Evolutionary conservation across 495 filamentous ascomycete genomes (phyloP), one percentile per base, ranked within the genome.

Genomic region (Ramalina peruviana): DNA sequence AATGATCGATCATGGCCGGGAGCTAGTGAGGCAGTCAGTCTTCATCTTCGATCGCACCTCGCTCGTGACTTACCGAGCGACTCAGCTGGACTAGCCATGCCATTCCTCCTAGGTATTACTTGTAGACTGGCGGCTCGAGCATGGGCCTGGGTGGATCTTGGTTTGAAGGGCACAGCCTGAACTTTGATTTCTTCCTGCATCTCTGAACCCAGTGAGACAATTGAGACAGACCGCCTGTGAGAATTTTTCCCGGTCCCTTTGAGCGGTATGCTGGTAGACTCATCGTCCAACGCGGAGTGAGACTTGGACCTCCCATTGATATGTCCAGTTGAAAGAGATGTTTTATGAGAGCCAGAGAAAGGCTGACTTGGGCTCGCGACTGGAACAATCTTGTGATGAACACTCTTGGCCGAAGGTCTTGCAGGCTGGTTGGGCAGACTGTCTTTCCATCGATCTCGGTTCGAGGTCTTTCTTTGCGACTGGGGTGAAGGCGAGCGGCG

Each of bases 141-240:
- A 74, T 95, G 88, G 3, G 79, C 74, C 58, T 76, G 76, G 23
- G 50, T 49, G 20, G 79, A 72, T 43, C 75, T 69, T 48, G 70
- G 70, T n/a, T 74, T 60, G 6, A 49, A 39, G 4, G 54, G 41
- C 13, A 46, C 40, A 5, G 40, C 44, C 21, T 56, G 51, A 46
- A 37, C 39, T 60, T 70, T 64, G 58, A 68, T 63, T 63, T 72
- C 66, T 48, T 61, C 58, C 39, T 68, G 69, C 25, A 62, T 63
- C 47, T 83, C 76, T 48, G 80, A 79, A 43, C 86, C 86, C 54
- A 97, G 75, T 5, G 92, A 97, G 19, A 96, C 78, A 54, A 98
- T 97, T n/a, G 92, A 96, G 27, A 98, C 76, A 1, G 90, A 95
- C 60, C 90, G 67, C 52, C 80, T 76, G 61, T 86, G 82, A 54